Conservation (phyloP, 257 asterid genomes). For the Linaria vulgaris region DNA sequence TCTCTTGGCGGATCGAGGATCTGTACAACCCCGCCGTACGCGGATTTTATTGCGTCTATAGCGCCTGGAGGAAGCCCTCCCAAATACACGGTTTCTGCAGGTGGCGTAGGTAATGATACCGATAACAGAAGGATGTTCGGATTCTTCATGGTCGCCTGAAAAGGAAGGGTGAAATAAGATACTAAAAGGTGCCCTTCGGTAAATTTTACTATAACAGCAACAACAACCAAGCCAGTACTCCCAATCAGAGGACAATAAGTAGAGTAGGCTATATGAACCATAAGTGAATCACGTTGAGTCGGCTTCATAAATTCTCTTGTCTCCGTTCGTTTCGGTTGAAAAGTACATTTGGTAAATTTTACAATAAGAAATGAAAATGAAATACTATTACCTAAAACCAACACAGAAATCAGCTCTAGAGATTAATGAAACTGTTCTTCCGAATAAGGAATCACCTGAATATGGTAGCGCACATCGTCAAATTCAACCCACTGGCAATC, state of each 20-base stretch:
- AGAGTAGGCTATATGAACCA: too few species aligned
- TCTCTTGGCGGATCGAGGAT: conserved; percentile 99
- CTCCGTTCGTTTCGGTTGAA: too few species aligned
- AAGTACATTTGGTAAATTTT: background rate
- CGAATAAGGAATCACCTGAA: conserved; percentile 59
- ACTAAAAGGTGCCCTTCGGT: conserved; percentile 4
- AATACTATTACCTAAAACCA: background rate
- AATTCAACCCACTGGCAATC: conserved; percentile 93
- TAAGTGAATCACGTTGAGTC: too few species aligned
- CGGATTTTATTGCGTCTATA: conserved; percentile 85
- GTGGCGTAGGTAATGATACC: conserved; percentile 79
- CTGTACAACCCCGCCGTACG: conserved; percentile 78
- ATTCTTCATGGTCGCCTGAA: conserved; percentile 80
- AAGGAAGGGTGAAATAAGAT: conserved; percentile 18
- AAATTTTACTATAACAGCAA: conserved; percentile 4
- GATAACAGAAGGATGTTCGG: conserved; percentile 72
- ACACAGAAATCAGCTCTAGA: background rate
- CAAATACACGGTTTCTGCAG: conserved; percentile 78
- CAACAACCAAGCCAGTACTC: too few species aligned
- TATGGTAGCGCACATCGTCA: conserved; percentile 87
- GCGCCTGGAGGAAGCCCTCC: conserved; percentile 94
- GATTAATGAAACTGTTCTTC: background rate
- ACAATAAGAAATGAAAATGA: conserved; percentile 7
- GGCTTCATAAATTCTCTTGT: too few species aligned
- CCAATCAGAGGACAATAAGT: too few species aligned